Conservation (phyloP, 2,329 filamentous ascomycete species). For the Talaromyces sp. region DNA sequence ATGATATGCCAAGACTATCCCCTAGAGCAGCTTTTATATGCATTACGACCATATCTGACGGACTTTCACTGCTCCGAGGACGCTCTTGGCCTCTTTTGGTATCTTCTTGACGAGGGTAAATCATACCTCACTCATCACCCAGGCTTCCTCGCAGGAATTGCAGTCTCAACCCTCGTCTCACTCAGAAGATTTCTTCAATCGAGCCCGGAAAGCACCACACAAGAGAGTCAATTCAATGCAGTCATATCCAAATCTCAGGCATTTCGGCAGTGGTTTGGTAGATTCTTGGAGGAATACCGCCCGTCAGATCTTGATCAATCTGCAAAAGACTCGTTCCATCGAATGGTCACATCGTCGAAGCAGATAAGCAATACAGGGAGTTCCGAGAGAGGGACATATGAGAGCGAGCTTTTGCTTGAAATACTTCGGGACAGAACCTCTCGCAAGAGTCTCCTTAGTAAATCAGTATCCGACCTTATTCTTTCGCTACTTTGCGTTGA, state of each 20-base stretch:
- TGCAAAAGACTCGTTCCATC: conserved; percentile 58
- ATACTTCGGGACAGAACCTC: conserved; percentile 70
- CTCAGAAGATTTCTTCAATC: conserved; percentile 71
- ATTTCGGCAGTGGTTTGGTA: conserved; percentile 76
- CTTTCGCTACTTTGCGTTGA: conserved; percentile 62
- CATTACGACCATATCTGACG: conserved; percentile 71
- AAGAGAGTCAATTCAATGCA: conserved; percentile 74
- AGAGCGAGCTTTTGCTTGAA: conserved; percentile 74
- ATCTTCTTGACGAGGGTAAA: conserved; percentile 68
- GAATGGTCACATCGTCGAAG: conserved; percentile 66
- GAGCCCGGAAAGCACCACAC: conserved; percentile 72
- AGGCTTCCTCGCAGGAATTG: conserved; percentile 75
- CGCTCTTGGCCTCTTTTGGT: conserved; percentile 78
- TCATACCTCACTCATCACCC: conserved; percentile 62
- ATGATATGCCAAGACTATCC: conserved; percentile 75
- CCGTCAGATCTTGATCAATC: conserved; percentile 49
- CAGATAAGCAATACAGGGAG: conserved; percentile 66
- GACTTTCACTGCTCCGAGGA: conserved; percentile 88
- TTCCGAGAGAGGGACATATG: conserved; percentile 64
- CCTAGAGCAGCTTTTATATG: conserved; percentile 83
- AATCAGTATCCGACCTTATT: conserved; percentile 53
- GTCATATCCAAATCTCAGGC: conserved; percentile 70
- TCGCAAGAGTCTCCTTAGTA: conserved; percentile 64
- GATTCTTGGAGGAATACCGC: conserved; percentile 62
- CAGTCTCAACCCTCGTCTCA: conserved; percentile 73